Percentiles rank a stretch among this genome's conserved stretches.
Evolutionary conservation across 768 basidiomycete genomes (phyloP).

Genomic region (Fibroporia radiculosa): DNA sequence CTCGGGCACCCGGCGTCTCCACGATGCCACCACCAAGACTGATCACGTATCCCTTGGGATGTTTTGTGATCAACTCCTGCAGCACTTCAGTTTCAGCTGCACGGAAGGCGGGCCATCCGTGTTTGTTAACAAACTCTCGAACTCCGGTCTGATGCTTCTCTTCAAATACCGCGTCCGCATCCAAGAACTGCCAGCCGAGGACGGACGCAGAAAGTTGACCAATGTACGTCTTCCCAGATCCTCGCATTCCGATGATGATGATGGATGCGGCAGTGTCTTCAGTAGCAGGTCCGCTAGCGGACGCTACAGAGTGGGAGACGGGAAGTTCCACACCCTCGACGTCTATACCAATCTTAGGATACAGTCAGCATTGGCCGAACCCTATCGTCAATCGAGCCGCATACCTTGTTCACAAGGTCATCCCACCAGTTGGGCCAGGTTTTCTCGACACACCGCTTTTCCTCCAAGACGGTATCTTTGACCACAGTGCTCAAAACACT

Average conservation of each 20-base stretch:
- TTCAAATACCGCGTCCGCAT: slow-evolving; percentile 80
- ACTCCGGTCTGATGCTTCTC: slow-evolving; percentile 53
- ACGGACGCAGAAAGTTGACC: slow-evolving; percentile 69
- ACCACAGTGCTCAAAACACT: slow-evolving; percentile 76
- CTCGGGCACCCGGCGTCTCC: slow-evolving; percentile 70
- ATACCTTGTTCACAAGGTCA: slow-evolving; percentile 89
- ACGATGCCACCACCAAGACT: slow-evolving; percentile 94
- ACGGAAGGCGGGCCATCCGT: slow-evolving; percentile 91
- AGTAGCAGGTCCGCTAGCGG: slow-evolving; percentile 30
- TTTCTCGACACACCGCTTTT: slow-evolving; percentile 98
- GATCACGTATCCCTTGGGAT: slow-evolving; percentile 61
- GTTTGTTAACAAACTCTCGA: slow-evolving; percentile 67
- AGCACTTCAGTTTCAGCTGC: slow-evolving; percentile 66
- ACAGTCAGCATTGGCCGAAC: slow-evolving; percentile 6
- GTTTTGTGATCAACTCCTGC: slow-evolving; percentile 51
- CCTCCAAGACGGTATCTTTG: slow-evolving; percentile 75
- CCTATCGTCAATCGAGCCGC: slow-evolving; percentile 9
- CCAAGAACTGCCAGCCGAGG: slow-evolving; percentile 69
- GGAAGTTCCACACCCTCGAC: slow-evolving; percentile 80
- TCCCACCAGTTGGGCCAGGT: slow-evolving; percentile 99
- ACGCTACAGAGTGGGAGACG: slow-evolving; percentile 31
- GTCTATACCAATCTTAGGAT: slow-evolving; percentile 71
- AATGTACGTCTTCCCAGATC: slow-evolving; percentile 89
- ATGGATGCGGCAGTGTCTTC: slow-evolving; percentile 45
- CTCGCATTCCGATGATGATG: slow-evolving; percentile 91